Conservation (phyloP, 257 asterid genomes). For the Solanum appendiculatum region DNA sequence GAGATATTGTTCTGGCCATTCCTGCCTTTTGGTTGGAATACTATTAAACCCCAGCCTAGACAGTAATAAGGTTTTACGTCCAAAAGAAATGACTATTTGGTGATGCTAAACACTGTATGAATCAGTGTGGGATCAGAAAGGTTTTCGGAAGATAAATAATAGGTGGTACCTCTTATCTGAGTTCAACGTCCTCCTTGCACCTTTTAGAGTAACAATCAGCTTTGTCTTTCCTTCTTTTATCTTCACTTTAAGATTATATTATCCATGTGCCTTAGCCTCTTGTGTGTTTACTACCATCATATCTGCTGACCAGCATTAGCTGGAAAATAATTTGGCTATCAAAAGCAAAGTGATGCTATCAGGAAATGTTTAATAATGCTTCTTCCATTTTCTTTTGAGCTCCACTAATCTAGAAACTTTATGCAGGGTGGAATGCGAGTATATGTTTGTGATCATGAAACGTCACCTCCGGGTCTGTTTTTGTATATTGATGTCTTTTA, state of each 20-base stretch:
- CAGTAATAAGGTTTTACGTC: not conserved
- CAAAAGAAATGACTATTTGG: not conserved
- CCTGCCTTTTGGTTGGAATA: not conserved
- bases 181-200: not conserved
- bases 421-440: slow-evolving; percentile 76
- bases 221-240: not conserved
- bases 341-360: not conserved
- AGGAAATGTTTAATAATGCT: not conserved
- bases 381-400: not conserved
- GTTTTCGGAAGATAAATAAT: not conserved
- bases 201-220: not conserved
- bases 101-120: not conserved
- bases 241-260: not conserved
- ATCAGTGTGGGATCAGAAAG: not conserved
- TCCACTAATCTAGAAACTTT: slow-evolving; percentile 8
- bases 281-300: not conserved
- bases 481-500: not conserved
- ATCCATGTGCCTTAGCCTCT: not conserved
- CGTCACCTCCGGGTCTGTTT: slow-evolving; percentile 75
- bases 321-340: not conserved
- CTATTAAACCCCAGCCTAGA: not conserved
- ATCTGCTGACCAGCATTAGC: not conserved
- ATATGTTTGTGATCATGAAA: slow-evolving; percentile 69
- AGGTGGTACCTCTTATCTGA: not conserved
- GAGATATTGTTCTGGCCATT: not conserved